These are phyloP conservation scores for Cymodocea nodosa DNA, from an alignment of 116 monocot species.

Conservation along the genomic window DNA sequence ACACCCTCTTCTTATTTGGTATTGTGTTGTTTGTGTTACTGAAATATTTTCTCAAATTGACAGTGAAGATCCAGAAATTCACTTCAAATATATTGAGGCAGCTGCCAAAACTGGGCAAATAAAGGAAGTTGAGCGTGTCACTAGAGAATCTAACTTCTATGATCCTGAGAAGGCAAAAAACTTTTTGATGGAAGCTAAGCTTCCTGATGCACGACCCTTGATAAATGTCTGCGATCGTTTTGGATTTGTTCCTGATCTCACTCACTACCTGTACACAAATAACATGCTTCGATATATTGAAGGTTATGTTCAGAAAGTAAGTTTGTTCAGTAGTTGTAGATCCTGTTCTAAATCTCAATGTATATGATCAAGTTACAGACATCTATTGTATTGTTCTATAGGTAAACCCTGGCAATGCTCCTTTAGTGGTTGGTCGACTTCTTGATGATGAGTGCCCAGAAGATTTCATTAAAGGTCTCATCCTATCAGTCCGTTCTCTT, in stretches of 20 bases:
- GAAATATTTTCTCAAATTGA: neutral
- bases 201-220: constrained; percentile 96
- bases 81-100: constrained; percentile 99
- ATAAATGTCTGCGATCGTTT: constrained; percentile 99
- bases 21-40: neutral
- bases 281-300: constrained; percentile 99
- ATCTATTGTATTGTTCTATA: constrained; percentile 12
- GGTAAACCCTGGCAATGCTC: constrained; percentile 96
- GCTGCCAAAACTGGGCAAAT: constrained; percentile 99
- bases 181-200: constrained; percentile 97
- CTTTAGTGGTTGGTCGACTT: constrained; percentile 92
- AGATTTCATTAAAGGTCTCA: constrained; percentile 98
- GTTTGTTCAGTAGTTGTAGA: neutral
- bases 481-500: constrained; percentile 96
- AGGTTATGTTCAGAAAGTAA: constrained; percentile 99
- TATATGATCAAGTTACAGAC: neutral
- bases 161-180: constrained; percentile 98
- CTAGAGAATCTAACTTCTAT: constrained; percentile 99
- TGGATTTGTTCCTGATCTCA: constrained; percentile 97
- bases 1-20: neutral
- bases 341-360: neutral
- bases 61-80: constrained; percentile 99
- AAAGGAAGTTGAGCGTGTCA: constrained; percentile 98
- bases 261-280: constrained; percentile 92
- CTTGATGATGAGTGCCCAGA: constrained; percentile 99